Base-by-base conservation (phyloP, 2,329 filamentous ascomycete species). In the Aspergillus aculeatus region DNA sequence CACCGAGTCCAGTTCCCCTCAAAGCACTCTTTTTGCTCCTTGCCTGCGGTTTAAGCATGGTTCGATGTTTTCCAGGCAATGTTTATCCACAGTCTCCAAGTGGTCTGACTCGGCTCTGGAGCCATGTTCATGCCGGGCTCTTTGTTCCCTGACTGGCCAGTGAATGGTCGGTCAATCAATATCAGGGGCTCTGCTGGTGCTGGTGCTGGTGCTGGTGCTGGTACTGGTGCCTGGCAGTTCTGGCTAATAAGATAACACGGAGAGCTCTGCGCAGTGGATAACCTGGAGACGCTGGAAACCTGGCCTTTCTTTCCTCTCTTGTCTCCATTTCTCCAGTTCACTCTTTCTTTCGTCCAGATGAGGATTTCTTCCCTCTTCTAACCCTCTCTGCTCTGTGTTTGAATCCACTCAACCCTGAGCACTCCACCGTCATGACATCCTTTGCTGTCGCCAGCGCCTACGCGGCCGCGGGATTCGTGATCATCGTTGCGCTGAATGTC, bases 391-490 rank as follows among this genome's bases (percentile, higher is more conserved):
- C 52, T 44, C 23, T 21, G 14, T 35, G n/a, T 41, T 19, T 10
- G 35, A 26, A 12, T 32, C 16, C 41, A 38, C 10, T 21, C 19
- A 10, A 14, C 23, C 49, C 35, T 19, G 14, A 21, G 14, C 31
- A 29, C 55, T 16, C 51, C 38, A 19, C n/a, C 50, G 62, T n/a
- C 9, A 67, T 67, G 65, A 32, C 62, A n/a, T 66, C 59, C 12
- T 53, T 61, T 38, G 32, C 49, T 19, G 49, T 64, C 51, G 47
- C 51, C 47, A 38, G 56, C 35, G 49, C 53, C 54, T 67, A 67
- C 51, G 57, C 61, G 4, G 32, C 56, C n/a, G 58, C 51, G 21
- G 61, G 54, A 35, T 31, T 58, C 3, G 29, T 66, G 52, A 54
- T 49, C 7, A 23, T 56, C 2, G 57, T 67, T 38, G 19, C 57